These are phyloP conservation scores for Coemansia sp. DNA, from an alignment of 192 early-diverging fungal species.

Conservation along the genomic window DNA sequence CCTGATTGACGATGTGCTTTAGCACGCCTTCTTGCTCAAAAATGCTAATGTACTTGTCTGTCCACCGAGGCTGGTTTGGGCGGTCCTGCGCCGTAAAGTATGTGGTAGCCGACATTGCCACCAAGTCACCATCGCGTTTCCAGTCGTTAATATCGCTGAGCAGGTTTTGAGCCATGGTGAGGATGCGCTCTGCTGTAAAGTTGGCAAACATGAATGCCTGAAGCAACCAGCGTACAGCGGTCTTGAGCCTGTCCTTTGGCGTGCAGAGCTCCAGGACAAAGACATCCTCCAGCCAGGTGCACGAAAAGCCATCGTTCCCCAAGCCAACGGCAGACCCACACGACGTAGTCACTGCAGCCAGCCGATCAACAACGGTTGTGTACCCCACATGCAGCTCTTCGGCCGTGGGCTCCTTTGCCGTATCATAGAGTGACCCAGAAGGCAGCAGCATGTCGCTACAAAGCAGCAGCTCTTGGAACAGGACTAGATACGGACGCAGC, in stretches of 20 bases:
- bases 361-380: slow-evolving; percentile 33
- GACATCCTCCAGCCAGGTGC: slow-evolving; percentile 55
- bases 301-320: slow-evolving; percentile 43
- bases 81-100: slow-evolving; percentile 42
- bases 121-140: slow-evolving; percentile 61
- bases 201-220: slow-evolving; percentile 59
- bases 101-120: slow-evolving; percentile 51
- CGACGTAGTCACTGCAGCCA: slow-evolving; percentile 50
- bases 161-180: slow-evolving; percentile 67
- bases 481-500: slow-evolving; percentile 63
- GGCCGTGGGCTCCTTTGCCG: background rate
- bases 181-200: slow-evolving; percentile 67
- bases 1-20: slow-evolving; percentile 41
- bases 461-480: slow-evolving; percentile 77
- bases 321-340: slow-evolving; percentile 49
- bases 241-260: slow-evolving; percentile 14
- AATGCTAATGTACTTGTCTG: slow-evolving; percentile 58
- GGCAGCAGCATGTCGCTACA: slow-evolving; percentile 54
- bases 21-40: slow-evolving; percentile 68
- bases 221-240: slow-evolving; percentile 49
- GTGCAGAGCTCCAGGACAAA: slow-evolving; percentile 53
- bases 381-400: slow-evolving; percentile 14
- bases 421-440: slow-evolving; percentile 36
- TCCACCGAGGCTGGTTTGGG: slow-evolving; percentile 42
- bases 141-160: slow-evolving; percentile 58